Evolutionary conservation across 2,329 filamentous ascomycete genomes (phyloP).

Genomic region (Neophaeococcomyces aloes): DNA sequence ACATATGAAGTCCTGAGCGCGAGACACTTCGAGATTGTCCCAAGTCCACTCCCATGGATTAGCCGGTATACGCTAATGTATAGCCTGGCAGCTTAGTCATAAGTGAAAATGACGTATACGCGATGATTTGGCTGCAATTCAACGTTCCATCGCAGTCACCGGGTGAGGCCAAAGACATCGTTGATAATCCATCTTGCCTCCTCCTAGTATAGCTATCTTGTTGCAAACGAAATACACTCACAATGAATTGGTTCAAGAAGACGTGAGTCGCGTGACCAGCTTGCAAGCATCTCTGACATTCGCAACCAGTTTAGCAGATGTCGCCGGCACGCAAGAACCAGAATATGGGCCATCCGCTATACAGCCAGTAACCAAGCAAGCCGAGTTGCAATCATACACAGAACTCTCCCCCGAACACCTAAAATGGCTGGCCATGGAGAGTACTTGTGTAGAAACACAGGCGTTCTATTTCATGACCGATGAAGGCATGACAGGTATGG

Average conservation of each 20-base stretch:
- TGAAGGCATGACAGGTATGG: slow-evolving; percentile 63
- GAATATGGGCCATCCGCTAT: slow-evolving; percentile 87
- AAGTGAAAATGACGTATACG: too few species aligned
- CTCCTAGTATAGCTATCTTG: background rate
- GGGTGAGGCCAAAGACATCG: background rate
- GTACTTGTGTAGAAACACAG: slow-evolving; percentile 87
- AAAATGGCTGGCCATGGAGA: slow-evolving; percentile 70
- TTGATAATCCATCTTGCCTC: background rate
- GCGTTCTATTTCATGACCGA: slow-evolving; percentile 84
- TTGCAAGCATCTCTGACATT: slow-evolving; percentile 14
- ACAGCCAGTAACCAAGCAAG: slow-evolving; percentile 71
- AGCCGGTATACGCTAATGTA: too few species aligned
- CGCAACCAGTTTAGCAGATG: slow-evolving; percentile 50
- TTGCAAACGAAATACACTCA: slow-evolving; percentile 33
- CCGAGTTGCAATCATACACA: slow-evolving; percentile 66
- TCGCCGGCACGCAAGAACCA: slow-evolving; percentile 91
- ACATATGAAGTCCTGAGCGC: too few species aligned
- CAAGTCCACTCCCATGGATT: too few species aligned
- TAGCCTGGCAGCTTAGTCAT: too few species aligned
- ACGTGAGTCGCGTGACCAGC: slow-evolving; percentile 49
- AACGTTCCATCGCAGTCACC: too few species aligned
- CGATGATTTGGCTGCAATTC: too few species aligned
- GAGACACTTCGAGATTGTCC: too few species aligned
- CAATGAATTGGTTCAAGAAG: slow-evolving; percentile 94
- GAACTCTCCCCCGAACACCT: slow-evolving; percentile 67